Evolutionary conservation across 208 protist species (phyloP), one percentile per base, ranked within the genome.

Genomic region (Porcisia deanei): DNA sequence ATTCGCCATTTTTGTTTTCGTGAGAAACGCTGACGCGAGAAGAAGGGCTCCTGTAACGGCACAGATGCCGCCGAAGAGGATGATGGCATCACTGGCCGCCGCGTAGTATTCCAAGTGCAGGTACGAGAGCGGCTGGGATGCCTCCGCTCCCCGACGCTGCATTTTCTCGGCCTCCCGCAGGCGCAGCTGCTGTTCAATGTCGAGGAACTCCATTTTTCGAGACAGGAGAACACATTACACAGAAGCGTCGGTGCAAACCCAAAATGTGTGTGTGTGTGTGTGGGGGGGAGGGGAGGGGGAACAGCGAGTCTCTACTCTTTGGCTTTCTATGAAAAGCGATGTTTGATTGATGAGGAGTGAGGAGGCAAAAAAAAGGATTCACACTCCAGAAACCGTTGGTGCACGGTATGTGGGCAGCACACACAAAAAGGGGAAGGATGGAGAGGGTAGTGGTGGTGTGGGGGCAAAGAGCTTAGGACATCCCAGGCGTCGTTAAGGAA

Each of bases 171-270:
- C 67, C 61, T 85, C 76, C 30, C 79, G 76, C 7, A 76, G 76
- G 34, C 82, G 81, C 22, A 88, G 70, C 70, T 91, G 87, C 67
- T 85, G 74, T 53, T 91, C 87, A 39, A 91, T 69, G 68, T 91
- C 87, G 52, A 88, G 69, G 54, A 43, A 25, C 47, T 58, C 37
- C 77, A 81, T 75, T 30, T 37, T 34, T 22, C 16, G 3, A 71
- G 9, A 60, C 68, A 71, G 30, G 37, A 39, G 30, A 30, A 30
- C 30, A 30, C 30, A 30, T 30, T 30, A 30, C 30, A 69, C 37
- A 49, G 22, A 3, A 53, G 8, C 39, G 2, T 43, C 20, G 1
- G 49, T 55, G 66, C 5, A 43, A 14, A 65, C 37, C 25, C n/a
- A 14, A 22, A 47, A 30, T 30, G 30, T 30, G 30, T 30, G 30